Conservation (phyloP, 129 eudicot species). For the Sambucus nigra region DNA sequence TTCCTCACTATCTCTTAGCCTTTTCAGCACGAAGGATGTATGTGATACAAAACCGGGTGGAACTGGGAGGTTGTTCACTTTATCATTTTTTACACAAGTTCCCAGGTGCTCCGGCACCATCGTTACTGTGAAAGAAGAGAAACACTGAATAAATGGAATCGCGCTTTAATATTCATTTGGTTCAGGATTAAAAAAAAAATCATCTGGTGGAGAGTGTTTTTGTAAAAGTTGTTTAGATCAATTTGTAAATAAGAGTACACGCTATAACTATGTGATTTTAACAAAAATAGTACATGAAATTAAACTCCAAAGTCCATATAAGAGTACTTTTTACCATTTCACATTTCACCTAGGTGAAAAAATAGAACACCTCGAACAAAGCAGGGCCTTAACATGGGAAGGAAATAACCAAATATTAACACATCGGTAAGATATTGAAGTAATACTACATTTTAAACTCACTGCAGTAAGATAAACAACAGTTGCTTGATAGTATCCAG, state of each 20-base stretch:
- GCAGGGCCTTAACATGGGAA: not conserved
- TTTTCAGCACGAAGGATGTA: conserved; percentile 52
- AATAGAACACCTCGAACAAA: no score
- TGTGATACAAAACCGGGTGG: conserved; percentile 65
- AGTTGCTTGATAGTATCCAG: no score
- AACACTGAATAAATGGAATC: not conserved
- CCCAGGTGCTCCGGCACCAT: conserved; percentile 23
- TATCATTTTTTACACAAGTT: conserved; percentile 1
- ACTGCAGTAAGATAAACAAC: not conserved
- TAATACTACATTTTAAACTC: not conserved
- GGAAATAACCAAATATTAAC: not conserved
- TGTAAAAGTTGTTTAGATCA: no score
- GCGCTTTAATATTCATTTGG: no score
- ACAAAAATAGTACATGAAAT: not conserved
- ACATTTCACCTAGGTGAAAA: no score
- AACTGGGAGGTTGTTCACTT: conserved; percentile 21
- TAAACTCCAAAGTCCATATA: not conserved
- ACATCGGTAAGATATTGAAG: not conserved
- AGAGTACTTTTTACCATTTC: no score
- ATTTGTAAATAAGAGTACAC: no score
- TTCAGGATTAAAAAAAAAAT: no score
- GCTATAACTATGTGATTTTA: no score
- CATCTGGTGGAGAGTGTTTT: no score
- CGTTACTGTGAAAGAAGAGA: conserved; percentile 19
- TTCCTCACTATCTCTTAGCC: conserved; percentile 16